Evolutionary conservation across 2,329 filamentous ascomycete species (phyloP), one percentile per base, ranked within the genome.

Genomic region (Dothideomycetes sp.): DNA sequence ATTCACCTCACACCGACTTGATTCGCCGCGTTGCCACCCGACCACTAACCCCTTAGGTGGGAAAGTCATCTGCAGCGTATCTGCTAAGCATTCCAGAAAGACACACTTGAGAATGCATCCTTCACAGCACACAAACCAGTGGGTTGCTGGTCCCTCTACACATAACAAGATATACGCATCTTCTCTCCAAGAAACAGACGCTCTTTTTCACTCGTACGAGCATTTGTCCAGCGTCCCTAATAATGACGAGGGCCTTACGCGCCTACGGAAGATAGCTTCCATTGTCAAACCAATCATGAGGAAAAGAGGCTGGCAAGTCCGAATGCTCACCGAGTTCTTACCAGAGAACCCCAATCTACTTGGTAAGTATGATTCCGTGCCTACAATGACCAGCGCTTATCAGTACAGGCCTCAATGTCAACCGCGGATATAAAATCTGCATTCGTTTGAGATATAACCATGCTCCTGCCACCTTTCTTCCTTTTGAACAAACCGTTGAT

Each of bases 211-310:
- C 53, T 62, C 59, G 22, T 71, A 70, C 45, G 65, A 69, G 55
- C 67, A 70, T 51, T 55, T 70, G 3, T 59, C 60, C 38, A 59
- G 64, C 35, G 53, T 69, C 4, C 62, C 62, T 5, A 59, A 60
- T 27, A 59, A 61, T 36, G 60, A 61, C 35, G 61, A 67, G 33
- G 68, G 66, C n/a, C 54, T 70, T 9, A 53, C 75, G 27, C 76
- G 75, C 42, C 70, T 96, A 17, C 82, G 79, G 52, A 88, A 83
- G 60, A 72, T 93, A 31, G 86, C 86, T 3, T 94, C 87, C 18
- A 63, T 93, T 42, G 88, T 95, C 45, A 95, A 94, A 59, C 89
- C 89, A 14, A 84, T 96, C 46, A 96, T 96, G 88, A 74, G 86
- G 47, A 85, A 85, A 35, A 77, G 84, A 32, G 72, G 72, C 40